A percentile compares a stretch with the other conserved stretches of the same genome.
Conservation (phyloP, 164 flowering plant genomes). For the Protea cynaroides region DNA sequence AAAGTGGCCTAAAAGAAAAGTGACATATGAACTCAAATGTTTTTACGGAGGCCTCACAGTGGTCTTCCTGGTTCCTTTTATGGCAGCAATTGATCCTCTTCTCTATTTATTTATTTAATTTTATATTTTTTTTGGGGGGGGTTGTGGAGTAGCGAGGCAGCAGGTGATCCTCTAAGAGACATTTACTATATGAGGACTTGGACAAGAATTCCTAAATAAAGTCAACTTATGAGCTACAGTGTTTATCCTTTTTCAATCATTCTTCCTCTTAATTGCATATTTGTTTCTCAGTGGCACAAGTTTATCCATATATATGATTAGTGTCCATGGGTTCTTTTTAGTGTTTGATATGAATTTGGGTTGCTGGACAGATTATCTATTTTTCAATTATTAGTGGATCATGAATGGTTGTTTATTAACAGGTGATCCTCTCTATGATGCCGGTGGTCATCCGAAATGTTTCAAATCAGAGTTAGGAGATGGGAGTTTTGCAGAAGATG, state of each 20-base stretch:
- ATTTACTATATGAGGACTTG: too few relatives aligned
- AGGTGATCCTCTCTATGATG: constrained; percentile 88
- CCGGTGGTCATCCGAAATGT: constrained; percentile 70
- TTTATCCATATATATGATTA: not conserved
- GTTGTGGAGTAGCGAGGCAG: too few relatives aligned
- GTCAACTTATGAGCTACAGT: not conserved
- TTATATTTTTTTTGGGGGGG: too few relatives aligned
- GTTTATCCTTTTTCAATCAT: not conserved
- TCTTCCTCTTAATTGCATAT: not conserved
- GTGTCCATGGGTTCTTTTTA: not conserved
- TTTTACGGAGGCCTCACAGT: not conserved
- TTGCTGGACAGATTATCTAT: not conserved
- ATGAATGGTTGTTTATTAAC: constrained; percentile 16
- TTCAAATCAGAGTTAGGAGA: constrained; percentile 33
- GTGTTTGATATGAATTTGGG: not conserved
- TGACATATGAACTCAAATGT: not conserved
- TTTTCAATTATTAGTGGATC: not conserved
- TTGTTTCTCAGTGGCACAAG: not conserved
- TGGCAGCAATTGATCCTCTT: too few relatives aligned
- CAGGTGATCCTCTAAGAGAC: too few relatives aligned
- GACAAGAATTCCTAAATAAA: too few relatives aligned
- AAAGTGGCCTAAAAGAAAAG: too few relatives aligned
- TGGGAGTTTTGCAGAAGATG: constrained; percentile 58
- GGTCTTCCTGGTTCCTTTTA: too few relatives aligned
- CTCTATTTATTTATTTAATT: too few relatives aligned